Percentiles rank a stretch among this genome's conserved stretches.
phyloP scores from a whole-genome alignment of 2,329 filamentous ascomycete genomes.

The Chaetomiaceae sp. region DNA sequence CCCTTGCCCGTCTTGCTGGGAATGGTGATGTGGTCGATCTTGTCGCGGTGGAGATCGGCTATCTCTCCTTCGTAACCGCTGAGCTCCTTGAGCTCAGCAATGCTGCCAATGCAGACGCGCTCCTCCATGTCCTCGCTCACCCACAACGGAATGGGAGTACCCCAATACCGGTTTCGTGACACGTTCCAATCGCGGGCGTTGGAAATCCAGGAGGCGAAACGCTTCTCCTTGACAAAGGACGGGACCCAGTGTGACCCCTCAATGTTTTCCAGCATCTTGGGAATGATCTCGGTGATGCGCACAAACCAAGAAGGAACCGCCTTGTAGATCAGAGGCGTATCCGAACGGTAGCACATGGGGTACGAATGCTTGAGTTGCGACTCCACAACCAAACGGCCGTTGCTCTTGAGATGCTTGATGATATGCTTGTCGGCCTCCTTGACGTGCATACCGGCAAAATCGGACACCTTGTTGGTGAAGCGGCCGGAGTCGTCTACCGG shows the following conservation, averaged over 20 bases:
- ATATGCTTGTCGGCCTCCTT: slow-evolving; percentile 91
- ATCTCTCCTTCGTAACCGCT: slow-evolving; percentile 82
- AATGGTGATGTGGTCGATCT: slow-evolving; percentile 90
- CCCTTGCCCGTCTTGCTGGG: slow-evolving; percentile 85
- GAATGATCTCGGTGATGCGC: slow-evolving; percentile 75
- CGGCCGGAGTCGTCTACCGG: slow-evolving; percentile 80
- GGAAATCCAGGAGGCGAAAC: slow-evolving; percentile 85
- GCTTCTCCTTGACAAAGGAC: slow-evolving; percentile 79
- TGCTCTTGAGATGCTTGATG: slow-evolving; percentile 72
- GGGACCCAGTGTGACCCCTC: slow-evolving; percentile 90
- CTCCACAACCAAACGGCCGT: slow-evolving; percentile 72
- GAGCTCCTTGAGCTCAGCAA: slow-evolving; percentile 74
- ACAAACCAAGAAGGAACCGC: slow-evolving; percentile 95
- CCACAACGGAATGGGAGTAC: slow-evolving; percentile 88
- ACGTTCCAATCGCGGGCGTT: slow-evolving; percentile 96
- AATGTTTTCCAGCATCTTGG: slow-evolving; percentile 85
- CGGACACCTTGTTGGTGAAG: slow-evolving; percentile 69
- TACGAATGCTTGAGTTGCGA: slow-evolving; percentile 87
- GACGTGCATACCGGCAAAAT: slow-evolving; percentile 83
- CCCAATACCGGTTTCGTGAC: slow-evolving; percentile 91
- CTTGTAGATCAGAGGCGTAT: slow-evolving; percentile 87
- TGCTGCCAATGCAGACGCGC: slow-evolving; percentile 76
- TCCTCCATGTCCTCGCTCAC: slow-evolving; percentile 85
- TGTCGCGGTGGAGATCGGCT: slow-evolving; percentile 83
- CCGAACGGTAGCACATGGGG: slow-evolving; percentile 90